Conservation (phyloP, 805 yeast species). For the Pichia gijzeniarum region DNA sequence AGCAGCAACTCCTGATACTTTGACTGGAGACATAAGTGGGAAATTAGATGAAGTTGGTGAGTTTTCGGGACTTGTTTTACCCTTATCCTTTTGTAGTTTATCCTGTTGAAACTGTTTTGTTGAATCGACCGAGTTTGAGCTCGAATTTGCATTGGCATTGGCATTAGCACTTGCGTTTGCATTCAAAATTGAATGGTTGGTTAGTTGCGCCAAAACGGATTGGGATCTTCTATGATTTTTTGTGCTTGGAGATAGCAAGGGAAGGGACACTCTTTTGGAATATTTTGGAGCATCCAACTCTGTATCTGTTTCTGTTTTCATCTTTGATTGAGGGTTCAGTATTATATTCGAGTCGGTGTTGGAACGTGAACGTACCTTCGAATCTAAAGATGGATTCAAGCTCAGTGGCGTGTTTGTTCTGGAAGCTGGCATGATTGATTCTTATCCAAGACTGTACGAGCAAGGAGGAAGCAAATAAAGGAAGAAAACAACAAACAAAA, state of each 20-base stretch:
- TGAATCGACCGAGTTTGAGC: no score
- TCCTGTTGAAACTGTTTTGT: no score
- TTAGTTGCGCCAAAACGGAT: neutral
- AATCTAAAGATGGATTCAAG: no score
- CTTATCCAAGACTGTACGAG: neutral
- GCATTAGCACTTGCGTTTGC: neutral
- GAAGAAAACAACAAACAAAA: no score
- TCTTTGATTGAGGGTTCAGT: neutral
- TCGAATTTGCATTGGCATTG: neutral
- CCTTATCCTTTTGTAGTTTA: neutral
- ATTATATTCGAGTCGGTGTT: neutral
- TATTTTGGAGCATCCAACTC: neutral
- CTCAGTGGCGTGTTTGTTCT: neutral
- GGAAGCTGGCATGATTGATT: neutral
- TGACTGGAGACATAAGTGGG: conserved; percentile 4
- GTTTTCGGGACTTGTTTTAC: conserved; percentile 7
- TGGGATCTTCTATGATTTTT: conserved; percentile 3
- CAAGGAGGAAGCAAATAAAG: no score
- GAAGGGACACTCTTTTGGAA: neutral
- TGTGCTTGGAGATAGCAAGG: neutral
- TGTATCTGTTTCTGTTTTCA: neutral
- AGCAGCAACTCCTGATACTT: conserved; percentile 8
- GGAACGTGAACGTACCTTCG: conserved; percentile 6
- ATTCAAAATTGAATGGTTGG: neutral
- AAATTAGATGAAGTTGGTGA: neutral